These are phyloP conservation scores for Striga hermonthica DNA, from an alignment of 305 asterid species.

Conservation along the genomic window DNA sequence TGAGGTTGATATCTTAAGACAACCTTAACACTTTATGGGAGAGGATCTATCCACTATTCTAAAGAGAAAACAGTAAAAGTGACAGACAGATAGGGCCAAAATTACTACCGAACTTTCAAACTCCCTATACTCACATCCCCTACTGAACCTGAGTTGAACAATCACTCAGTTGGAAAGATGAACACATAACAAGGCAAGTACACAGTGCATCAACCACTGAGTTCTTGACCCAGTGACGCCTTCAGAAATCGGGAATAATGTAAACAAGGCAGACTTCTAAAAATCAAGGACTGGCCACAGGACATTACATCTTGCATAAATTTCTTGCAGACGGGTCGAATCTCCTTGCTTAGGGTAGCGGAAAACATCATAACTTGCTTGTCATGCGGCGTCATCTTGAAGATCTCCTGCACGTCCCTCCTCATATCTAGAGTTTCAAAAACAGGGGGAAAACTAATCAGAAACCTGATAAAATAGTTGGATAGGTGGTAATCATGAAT, in stretches of 20 bases:
- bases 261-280: slow-evolving; percentile 46
- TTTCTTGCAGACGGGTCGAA: slow-evolving; percentile 92
- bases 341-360: slow-evolving; percentile 90
- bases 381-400: slow-evolving; percentile 88
- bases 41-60: too few relatives aligned
- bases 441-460: neutral
- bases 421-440: slow-evolving; percentile 58
- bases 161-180: slow-evolving; percentile 30
- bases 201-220: slow-evolving; percentile 40
- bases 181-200: slow-evolving; percentile 20
- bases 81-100: too few relatives aligned
- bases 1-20: slow-evolving; percentile 11
- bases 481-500: neutral
- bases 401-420: slow-evolving; percentile 86
- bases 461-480: neutral
- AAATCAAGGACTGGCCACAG: slow-evolving; percentile 60
- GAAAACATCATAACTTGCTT: slow-evolving; percentile 96
- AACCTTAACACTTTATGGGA: neutral
- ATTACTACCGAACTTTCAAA: neutral
- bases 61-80: too few relatives aligned
- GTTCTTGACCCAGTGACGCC: slow-evolving; percentile 33
- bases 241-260: slow-evolving; percentile 45
- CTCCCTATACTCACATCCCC: slow-evolving; percentile 22
- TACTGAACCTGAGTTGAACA: slow-evolving; percentile 31
- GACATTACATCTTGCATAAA: slow-evolving; percentile 94